These are phyloP conservation scores for Oryza rufipogon DNA, from an alignment of 176 grass and related monocot genomes.

Conservation along the genomic window DNA sequence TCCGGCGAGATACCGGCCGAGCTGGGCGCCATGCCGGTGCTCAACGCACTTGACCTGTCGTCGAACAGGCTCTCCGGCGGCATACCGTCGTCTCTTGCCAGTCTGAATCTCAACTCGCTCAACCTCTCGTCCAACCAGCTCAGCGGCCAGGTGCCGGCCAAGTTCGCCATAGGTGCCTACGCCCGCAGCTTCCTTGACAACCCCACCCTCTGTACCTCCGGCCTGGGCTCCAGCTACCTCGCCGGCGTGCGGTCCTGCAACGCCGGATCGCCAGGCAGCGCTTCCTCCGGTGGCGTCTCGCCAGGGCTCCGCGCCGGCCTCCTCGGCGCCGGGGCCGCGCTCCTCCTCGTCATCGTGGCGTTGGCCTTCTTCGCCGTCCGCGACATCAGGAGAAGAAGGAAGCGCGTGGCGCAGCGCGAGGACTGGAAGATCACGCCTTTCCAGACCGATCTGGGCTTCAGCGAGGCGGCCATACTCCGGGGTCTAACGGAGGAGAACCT, in stretches of 20 bases:
- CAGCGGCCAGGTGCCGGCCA: slow-evolving; percentile 56
- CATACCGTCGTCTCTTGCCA: slow-evolving; percentile 53
- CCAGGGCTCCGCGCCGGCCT: slow-evolving; percentile 53
- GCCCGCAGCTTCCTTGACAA: slow-evolving; percentile 73
- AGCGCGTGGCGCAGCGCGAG: slow-evolving; percentile 23
- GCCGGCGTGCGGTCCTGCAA: slow-evolving; percentile 52
- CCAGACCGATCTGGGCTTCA: slow-evolving; percentile 55
- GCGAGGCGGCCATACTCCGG: slow-evolving; percentile 46
- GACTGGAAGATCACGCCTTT: slow-evolving; percentile 83
- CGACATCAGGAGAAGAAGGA: slow-evolving; percentile 43
- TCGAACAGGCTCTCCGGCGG: slow-evolving; percentile 68
- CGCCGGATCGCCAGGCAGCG: not conserved
- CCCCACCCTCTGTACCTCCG: slow-evolving; percentile 62
- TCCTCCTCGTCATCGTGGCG: slow-evolving; percentile 41
- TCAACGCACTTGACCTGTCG: slow-evolving; percentile 73
- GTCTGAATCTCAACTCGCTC: slow-evolving; percentile 42
- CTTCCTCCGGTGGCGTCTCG: slow-evolving; percentile 43
- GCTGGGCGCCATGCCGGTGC: slow-evolving; percentile 47
- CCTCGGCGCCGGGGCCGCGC: slow-evolving; percentile 39
- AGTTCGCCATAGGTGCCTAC: slow-evolving; percentile 44
- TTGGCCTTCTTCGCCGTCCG: slow-evolving; percentile 46
- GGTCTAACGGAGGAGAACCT: slow-evolving; percentile 73
- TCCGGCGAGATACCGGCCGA: slow-evolving; percentile 60
- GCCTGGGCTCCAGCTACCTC: slow-evolving; percentile 1
- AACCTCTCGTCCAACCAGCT: slow-evolving; percentile 88